Percentiles rank a stretch among this genome's conserved stretches.
phyloP scores from a whole-genome alignment of 805 yeast species.

The Grigorovia humatica region DNA sequence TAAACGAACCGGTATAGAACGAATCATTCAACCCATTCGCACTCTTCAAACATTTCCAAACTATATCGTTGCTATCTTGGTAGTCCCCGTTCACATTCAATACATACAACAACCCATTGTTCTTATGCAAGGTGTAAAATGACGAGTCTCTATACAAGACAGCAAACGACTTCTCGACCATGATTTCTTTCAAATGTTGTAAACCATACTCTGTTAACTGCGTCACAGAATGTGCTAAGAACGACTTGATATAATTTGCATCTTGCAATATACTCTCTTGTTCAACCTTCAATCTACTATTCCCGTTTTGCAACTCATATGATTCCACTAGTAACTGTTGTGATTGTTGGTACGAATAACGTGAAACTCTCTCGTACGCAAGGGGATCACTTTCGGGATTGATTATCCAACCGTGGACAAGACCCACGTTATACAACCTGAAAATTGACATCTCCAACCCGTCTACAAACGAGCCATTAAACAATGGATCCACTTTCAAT shows the following conservation, averaged over 20 bases:
- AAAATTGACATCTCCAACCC: slow-evolving; percentile 49
- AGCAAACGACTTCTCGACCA: slow-evolving; percentile 46
- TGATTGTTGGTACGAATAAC: slow-evolving; percentile 46
- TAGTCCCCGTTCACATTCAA: slow-evolving; percentile 72
- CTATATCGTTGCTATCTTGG: slow-evolving; percentile 36
- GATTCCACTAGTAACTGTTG: slow-evolving; percentile 47
- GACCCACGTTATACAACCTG: slow-evolving; percentile 42
- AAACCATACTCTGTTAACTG: slow-evolving; percentile 71
- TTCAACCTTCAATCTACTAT: slow-evolving; percentile 14
- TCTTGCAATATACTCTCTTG: slow-evolving; percentile 26
- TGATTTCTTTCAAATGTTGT: slow-evolving; percentile 31
- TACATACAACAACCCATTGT: slow-evolving; percentile 41
- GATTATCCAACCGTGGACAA: slow-evolving; percentile 83
- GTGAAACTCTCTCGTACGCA: slow-evolving; percentile 30
- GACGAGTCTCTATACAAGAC: slow-evolving; percentile 87
- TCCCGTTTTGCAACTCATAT: slow-evolving; percentile 27
- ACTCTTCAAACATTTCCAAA: slow-evolving; percentile 73
- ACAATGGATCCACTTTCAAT: slow-evolving; percentile 63
- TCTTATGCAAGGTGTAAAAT: slow-evolving; percentile 59
- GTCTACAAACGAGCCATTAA: slow-evolving; percentile 49
- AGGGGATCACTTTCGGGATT: slow-evolving; percentile 30
- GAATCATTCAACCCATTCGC: slow-evolving; percentile 60
- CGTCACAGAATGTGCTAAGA: slow-evolving; percentile 53
- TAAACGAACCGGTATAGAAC: slow-evolving; percentile 58
- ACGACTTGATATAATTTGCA: slow-evolving; percentile 32